Evolutionary conservation across 192 early-diverging fungal genomes (phyloP), one percentile per base, ranked within the genome.

Genomic region (Backusella macrospora): DNA sequence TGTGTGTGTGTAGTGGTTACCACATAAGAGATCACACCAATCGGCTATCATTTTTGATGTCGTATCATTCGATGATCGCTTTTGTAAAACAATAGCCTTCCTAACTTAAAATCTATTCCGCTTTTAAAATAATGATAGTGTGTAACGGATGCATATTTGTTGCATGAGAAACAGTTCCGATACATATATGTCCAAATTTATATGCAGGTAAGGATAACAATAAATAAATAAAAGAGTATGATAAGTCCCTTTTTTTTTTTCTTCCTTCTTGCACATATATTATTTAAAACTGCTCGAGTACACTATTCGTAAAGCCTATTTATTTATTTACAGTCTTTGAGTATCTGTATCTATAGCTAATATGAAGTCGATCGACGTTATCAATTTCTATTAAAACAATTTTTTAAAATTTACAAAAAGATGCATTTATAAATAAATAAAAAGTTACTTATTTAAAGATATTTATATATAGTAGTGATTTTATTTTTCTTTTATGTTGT

Each of bases 91-190:
- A 49, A 49, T 49, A 49, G 18, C 16, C 48, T 49, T 49, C 48
- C 48, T 18, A 49, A 49, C 48, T 49, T 18, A 13, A 49, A n/a
- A n/a, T 8, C n/a, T n/a, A 14, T 49, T 49, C 48, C 48, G 48
- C 29, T 1, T 34, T 34, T 34, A 34, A 34, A 34, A 34, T 49
- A 18, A 49, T 7, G 6, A 49, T 12, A 55, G 21, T 55, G 52
- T 10, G 52, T 55, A 21, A 55, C 52, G 23, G 8, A 0, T 43
- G 6, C 10, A 34, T 34, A 2, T 34, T 34, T 1, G 29, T 34
- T 55, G 52, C 52, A 55, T 52, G 48, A 52, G n/a, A 52, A 52
- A n/a, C 48, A 18, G 52, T 55, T 55, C 21, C 12, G 23, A 55
- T 55, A 21, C 8, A 9, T 55, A 55, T 55, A 46, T 46, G 29